Percentiles rank a stretch among this genome's conserved stretches.
Conservation (phyloP, 805 yeast species). For the Hanseniaspora lindneri region DNA sequence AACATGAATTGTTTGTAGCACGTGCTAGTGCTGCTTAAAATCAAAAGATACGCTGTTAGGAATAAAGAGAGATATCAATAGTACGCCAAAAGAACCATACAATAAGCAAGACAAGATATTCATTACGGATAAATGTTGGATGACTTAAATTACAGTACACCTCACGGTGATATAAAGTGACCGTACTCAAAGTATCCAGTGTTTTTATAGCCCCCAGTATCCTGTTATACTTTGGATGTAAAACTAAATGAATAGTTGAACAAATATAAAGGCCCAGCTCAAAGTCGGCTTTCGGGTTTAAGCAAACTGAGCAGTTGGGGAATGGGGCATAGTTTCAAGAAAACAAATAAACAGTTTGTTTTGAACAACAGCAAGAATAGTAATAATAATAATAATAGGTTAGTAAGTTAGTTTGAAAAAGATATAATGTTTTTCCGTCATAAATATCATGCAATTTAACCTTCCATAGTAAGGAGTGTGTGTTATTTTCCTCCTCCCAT, state of each 20-base stretch:
- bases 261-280: conserved; percentile 12
- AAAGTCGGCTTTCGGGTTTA: conserved; percentile 1
- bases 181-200: conserved; percentile 16
- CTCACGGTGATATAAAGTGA: conserved; percentile 13
- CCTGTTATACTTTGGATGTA: background rate
- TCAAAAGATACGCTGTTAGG: too few relatives aligned
- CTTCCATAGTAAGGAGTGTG: too few relatives aligned
- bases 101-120: too few relatives aligned
- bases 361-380: background rate
- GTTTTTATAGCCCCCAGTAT: conserved; percentile 15
- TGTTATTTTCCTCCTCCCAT: conserved; percentile 41
- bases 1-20: too few relatives aligned
- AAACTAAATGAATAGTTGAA: background rate
- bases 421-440: conserved; percentile 2
- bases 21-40: too few relatives aligned
- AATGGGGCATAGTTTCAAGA: conserved; percentile 10
- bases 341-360: too few relatives aligned
- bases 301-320: conserved; percentile 14
- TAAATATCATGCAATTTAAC: conserved; percentile 5
- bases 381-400: background rate
- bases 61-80: too few relatives aligned
- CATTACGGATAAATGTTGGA: conserved; percentile 11
- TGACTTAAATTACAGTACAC: conserved; percentile 15
- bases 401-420: background rate
- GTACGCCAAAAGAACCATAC: background rate